phyloP scores from a whole-genome alignment of 108 stramenopile genomes.

The Chaetoceros muelleri region DNA sequence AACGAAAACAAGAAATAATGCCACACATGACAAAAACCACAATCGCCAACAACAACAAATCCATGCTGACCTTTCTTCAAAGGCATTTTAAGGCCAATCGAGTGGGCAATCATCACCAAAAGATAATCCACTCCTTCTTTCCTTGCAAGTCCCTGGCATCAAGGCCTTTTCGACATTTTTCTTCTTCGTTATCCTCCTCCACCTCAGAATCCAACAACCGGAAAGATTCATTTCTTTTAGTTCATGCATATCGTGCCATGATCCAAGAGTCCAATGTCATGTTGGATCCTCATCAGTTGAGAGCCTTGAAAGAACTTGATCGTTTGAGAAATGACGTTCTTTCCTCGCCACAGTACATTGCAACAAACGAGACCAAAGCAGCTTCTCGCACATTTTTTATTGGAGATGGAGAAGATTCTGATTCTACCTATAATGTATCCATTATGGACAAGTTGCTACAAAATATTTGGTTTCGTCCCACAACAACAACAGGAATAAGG shows the following conservation, averaged over 20 bases:
- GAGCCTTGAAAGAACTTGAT: slow-evolving; percentile 49
- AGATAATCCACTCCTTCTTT: slow-evolving; percentile 85
- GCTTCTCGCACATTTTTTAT: no score
- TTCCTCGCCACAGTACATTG: not conserved
- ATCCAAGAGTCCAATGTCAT: slow-evolving; percentile 24
- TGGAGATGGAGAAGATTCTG: not conserved
- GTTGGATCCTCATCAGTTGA: slow-evolving; percentile 52
- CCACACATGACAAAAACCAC: no score
- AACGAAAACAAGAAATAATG: no score
- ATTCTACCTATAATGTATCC: slow-evolving; percentile 2
- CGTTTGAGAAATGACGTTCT: slow-evolving; percentile 42
- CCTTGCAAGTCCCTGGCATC: slow-evolving; percentile 84
- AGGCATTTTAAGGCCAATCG: no score
- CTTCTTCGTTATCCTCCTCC: no score
- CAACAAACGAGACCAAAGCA: slow-evolving; percentile 4
- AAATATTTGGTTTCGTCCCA: not conserved
- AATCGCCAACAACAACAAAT: no score
- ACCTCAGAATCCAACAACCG: not conserved
- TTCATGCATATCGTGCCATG: slow-evolving; percentile 6
- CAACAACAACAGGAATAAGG: not conserved
- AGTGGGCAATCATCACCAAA: no score
- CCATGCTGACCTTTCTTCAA: no score
- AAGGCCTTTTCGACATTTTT: no score
- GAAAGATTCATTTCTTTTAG: slow-evolving; percentile 5
- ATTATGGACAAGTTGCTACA: not conserved